Evolutionary conservation across 140 eudicot genomes (phyloP).

Genomic region (Bidens hawaiensis): DNA sequence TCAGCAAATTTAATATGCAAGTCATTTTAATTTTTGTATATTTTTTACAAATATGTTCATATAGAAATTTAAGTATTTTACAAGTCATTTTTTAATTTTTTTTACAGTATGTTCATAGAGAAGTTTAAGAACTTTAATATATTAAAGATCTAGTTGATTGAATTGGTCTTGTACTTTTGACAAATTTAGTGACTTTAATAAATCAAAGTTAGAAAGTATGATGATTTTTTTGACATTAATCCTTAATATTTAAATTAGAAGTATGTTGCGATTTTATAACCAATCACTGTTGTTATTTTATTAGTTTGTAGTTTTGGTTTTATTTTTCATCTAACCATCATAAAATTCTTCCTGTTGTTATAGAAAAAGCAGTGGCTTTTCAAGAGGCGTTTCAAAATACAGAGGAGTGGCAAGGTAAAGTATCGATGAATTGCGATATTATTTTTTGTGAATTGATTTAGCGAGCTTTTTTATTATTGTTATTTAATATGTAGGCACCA

Average conservation of each 20-base stretch:
- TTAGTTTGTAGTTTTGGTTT: not conserved
- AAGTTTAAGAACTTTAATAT: too few species aligned
- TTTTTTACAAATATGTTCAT: too few species aligned
- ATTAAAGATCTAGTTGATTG: too few species aligned
- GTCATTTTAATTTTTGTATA: too few species aligned
- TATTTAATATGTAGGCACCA: constrained; percentile 64
- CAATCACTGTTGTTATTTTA: not conserved
- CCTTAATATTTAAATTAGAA: too few species aligned
- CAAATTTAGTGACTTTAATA: too few species aligned
- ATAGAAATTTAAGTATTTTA: too few species aligned
- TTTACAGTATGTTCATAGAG: too few species aligned
- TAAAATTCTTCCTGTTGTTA: not conserved
- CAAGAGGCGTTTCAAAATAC: constrained; percentile 93
- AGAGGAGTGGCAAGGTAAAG: constrained; percentile 93
- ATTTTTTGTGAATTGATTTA: not conserved
- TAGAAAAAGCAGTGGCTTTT: constrained; percentile 91
- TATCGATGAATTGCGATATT: not conserved
- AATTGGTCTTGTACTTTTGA: too few species aligned
- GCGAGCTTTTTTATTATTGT: constrained; percentile 13
- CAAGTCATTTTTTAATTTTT: too few species aligned
- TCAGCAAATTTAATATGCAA: too few species aligned
- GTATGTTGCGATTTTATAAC: not conserved
- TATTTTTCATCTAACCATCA: not conserved
- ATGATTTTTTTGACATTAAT: not conserved
- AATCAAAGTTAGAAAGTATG: not conserved